phyloP scores from a whole-genome alignment of 2,329 filamentous ascomycete genomes.

The Colletotrichum incanum region DNA sequence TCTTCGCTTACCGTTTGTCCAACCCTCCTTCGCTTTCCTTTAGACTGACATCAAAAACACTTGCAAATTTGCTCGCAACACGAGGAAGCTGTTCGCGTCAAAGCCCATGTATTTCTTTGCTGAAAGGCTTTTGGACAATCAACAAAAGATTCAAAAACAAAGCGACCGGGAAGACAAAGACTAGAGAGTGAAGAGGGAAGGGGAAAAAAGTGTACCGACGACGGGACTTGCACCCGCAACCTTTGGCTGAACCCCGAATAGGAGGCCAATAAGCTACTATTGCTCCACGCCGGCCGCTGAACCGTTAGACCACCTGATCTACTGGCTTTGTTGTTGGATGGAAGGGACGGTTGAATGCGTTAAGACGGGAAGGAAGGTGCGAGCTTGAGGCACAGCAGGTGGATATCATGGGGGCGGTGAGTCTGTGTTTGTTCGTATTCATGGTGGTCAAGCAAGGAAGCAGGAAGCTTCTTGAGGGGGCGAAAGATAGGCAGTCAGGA shows the following conservation, averaged over 20 bases:
- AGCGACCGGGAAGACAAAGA: background rate
- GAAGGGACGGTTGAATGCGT: background rate
- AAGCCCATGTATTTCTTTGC: no score
- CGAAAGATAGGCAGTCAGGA: background rate
- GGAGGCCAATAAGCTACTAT: constrained; percentile 44
- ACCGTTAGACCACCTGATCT: constrained; percentile 33
- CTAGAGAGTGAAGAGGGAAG: no score
- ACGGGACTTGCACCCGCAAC: constrained; percentile 43
- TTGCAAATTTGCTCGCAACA: background rate
- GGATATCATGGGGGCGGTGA: background rate
- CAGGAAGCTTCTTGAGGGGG: background rate
- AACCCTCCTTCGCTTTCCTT: background rate
- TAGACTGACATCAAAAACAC: background rate
- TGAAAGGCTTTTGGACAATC: background rate
- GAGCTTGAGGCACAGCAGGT: background rate
- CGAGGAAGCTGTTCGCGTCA: background rate
- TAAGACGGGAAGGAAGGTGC: constrained; percentile 16
- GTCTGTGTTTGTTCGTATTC: background rate
- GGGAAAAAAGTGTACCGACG: constrained; percentile 28
- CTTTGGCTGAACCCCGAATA: constrained; percentile 36
- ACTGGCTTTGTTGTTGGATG: constrained; percentile 14
- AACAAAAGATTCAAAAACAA: background rate
- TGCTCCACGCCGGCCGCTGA: constrained; percentile 39
- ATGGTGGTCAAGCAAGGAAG: background rate
- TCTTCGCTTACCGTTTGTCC: constrained; percentile 2